Percentiles rank a stretch among this genome's conserved stretches.
Conservation (phyloP, 371 early-diverging fungal genomes). For the Encephalitozoon romaleae region DNA sequence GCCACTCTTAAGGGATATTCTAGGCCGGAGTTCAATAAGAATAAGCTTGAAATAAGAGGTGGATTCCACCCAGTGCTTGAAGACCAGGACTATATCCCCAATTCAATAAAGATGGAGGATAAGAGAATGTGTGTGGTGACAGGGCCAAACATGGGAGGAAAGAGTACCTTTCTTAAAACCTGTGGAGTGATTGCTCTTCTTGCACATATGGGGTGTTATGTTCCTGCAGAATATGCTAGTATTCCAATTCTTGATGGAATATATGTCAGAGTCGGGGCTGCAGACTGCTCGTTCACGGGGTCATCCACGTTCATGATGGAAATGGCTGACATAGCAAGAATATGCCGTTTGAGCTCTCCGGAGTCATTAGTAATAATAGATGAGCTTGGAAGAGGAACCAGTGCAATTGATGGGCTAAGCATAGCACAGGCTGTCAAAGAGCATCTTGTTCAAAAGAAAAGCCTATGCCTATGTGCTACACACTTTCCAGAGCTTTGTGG, state of each 20-base stretch:
- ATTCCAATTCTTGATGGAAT: conserved; percentile 77
- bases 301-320: conserved; percentile 78
- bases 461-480: conserved; percentile 56
- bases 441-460: conserved; percentile 63
- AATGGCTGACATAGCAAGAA: conserved; percentile 75
- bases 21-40: conserved; percentile 27
- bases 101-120: conserved; percentile 71
- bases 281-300: conserved; percentile 77
- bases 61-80: conserved; percentile 59
- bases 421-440: conserved; percentile 89
- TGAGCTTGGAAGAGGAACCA: conserved; percentile 91
- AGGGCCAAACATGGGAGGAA: conserved; percentile 90
- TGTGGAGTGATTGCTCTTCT: conserved; percentile 73
- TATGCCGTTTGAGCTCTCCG: conserved; percentile 67
- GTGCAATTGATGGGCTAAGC: conserved; percentile 90
- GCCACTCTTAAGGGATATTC: conserved; percentile 21
- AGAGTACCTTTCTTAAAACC: conserved; percentile 74
- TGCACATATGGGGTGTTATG: conserved; percentile 82
- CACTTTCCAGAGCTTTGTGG: conserved; percentile 75
- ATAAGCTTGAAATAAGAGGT: not conserved
- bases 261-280: conserved; percentile 84
- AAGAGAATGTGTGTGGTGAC: conserved; percentile 74
- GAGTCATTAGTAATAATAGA: conserved; percentile 81
- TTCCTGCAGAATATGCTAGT: conserved; percentile 72
- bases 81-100: conserved; percentile 62